Conservation (phyloP, 106 monocot genomes). For the Dioscorea dumetorum region DNA sequence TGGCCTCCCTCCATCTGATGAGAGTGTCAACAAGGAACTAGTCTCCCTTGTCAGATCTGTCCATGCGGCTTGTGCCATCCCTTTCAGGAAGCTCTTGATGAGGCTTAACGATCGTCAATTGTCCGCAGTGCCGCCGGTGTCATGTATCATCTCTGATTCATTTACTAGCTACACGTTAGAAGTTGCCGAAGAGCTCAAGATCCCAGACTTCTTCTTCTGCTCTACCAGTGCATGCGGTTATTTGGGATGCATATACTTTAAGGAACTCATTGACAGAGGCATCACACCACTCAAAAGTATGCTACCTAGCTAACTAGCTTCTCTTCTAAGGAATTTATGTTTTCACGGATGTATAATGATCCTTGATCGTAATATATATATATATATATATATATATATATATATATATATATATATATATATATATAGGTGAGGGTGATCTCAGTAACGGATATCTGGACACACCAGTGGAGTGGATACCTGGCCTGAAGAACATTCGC, state of each 20-base stretch:
- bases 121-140: slow-evolving; percentile 6
- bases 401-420: too few relatives aligned
- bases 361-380: too few relatives aligned
- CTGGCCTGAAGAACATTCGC: slow-evolving; percentile 33
- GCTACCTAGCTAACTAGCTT: neutral
- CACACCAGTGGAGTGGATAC: slow-evolving; percentile 28
- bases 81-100: neutral
- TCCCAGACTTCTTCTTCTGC: slow-evolving; percentile 2
- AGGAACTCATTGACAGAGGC: neutral
- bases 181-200: neutral
- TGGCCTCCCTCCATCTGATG: slow-evolving; percentile 9
- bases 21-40: slow-evolving; percentile 3
- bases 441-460: slow-evolving; percentile 40
- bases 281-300: neutral
- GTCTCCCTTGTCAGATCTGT: neutral
- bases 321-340: too few relatives aligned
- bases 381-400: neutral
- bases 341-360: too few relatives aligned
- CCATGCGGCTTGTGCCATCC: neutral
- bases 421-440: slow-evolving; percentile 16
- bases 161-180: slow-evolving; percentile 3
- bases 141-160: slow-evolving; percentile 4
- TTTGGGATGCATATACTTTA: neutral
- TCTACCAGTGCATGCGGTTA: neutral
- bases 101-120: slow-evolving; percentile 2